These are phyloP conservation scores for Gamarada debralockiae DNA, from an alignment of 495 filamentous ascomycete genomes.

Conservation along the genomic window DNA sequence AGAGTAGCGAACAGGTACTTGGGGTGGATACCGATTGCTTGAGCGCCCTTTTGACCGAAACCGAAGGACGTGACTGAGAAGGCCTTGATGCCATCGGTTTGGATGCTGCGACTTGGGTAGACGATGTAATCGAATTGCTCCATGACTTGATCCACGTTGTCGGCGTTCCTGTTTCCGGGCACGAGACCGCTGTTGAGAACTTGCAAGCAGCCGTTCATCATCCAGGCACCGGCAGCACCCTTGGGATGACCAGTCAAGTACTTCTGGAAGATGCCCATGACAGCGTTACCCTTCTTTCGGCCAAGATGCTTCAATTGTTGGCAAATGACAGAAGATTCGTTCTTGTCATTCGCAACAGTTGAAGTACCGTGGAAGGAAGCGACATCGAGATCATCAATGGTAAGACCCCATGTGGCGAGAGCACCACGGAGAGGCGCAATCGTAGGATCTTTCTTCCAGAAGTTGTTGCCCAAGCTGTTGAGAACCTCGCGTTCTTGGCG, in stretches of 20 bases:
- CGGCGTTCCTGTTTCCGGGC: conserved; percentile 95
- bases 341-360: conserved; percentile 99
- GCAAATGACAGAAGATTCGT: conserved; percentile 96
- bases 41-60: conserved; percentile 98
- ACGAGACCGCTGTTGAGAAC: conserved; percentile 90
- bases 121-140: conserved; percentile 98
- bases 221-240: conserved; percentile 98
- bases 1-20: conserved; percentile 95
- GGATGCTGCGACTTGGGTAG: conserved; percentile 90
- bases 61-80: conserved; percentile 99
- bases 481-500: conserved; percentile 90
- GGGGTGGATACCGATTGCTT: conserved; percentile 94
- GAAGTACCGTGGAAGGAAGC: conserved; percentile 99
- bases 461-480: conserved; percentile 89
- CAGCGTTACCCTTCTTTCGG: conserved; percentile 90
- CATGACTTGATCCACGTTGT: conserved; percentile 95
- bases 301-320: conserved; percentile 95
- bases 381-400: conserved; percentile 90
- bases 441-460: conserved; percentile 92
- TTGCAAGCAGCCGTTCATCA: conserved; percentile 97
- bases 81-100: conserved; percentile 96
- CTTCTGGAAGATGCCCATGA: conserved; percentile 98
- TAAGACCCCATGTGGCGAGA: conserved; percentile 95
- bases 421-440: conserved; percentile 95
- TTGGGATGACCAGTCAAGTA: conserved; percentile 98